Base-by-base conservation (phyloP, 2,329 filamentous ascomycete genomes). In the Sporothrix euskadiensis region DNA sequence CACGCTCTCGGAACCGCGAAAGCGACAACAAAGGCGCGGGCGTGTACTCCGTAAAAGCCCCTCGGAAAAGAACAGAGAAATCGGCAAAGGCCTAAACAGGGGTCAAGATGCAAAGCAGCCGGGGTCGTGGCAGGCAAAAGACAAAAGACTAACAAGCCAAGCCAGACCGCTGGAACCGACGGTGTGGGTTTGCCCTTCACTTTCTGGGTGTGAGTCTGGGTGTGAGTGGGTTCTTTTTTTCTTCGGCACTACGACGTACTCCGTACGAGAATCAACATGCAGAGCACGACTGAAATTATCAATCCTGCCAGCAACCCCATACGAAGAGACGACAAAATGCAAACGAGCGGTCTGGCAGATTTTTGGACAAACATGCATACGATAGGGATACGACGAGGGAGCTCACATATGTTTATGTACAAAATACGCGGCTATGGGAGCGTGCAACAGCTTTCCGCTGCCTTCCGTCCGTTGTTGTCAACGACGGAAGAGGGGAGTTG, bases 141-240 rank as follows among this genome's bases (percentile, higher is more conserved):
- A 61, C 35, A 9, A 16, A 39, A 26, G 41, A n/a, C 59, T 44
- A 65, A n/a, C 10, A 26, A 26, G 59, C 5, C 9, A 32, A 54
- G 44, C 26, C 65, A 69, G 44, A 69, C 65, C 65, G 65, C 65
- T 52, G 44, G 44, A 69, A 69, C 65, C 63, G 39, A 66, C 41
- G 39, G 44, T 52, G 44, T 22, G 65, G 59, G 59, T 63, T 16
- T 44, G 35, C 26, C 30, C 30, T 26, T 22, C 22, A 30, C 3
- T 19, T 49, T 14, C 26, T 49, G 12, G 49, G 44, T 44, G 57
- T 61, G 30, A n/a, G 57, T 14, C 26, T 49, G 12, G 49, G 44
- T 44, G 57, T 61, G 30, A n/a, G 57, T 61, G 57, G 57, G 32
- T 39, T 61, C n/a, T 39, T 32, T 5, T 10, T 10, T 61, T 44